Evolutionary conservation across 306 rosid genomes (phyloP), one percentile per base, ranked within the genome.

Genomic region (Cicer bijugum): DNA sequence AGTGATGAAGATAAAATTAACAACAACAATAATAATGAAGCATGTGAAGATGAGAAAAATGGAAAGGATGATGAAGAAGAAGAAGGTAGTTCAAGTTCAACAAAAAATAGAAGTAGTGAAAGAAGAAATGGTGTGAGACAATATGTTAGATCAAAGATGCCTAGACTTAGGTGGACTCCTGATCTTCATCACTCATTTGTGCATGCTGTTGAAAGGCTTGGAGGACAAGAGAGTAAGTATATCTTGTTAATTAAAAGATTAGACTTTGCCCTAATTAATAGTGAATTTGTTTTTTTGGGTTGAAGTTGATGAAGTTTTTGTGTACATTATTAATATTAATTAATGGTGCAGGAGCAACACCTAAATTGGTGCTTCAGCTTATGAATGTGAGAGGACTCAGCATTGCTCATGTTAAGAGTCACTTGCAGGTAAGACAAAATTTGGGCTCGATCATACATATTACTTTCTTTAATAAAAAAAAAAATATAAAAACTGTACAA

Each of bases 321-420:
- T 64, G 1, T 82, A 9, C 16, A 52, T 68, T 12, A 7, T 68
- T 12, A 7, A 14, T 59, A 37, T 37, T 59, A 14, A 52, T 74
- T n/a, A n/a, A n/a, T n/a, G 76, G 64, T 69, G 78, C 78, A 93
- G 98, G 91, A 84, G 98, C 98, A 63, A 90, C 98, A 38, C 98
- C 98, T 16, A 93, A 93, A 69, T 81, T 81, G 79, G 89, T 93
- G 72, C 93, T 88, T 71, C 96, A 93, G 82, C 85, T 90, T 39
- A 93, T 93, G 98, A 91, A 89, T 77, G 97, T 90, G 69, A 85
- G 89, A 86, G 97, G 96, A 59, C 93, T 93, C 35, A 91, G 93
- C 84, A 90, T 93, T 69, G 90, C 96, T 58, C 98, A 93, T 84
- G 90, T 90, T 69, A 93, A 93, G 92, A 90, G 97, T 77, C 98